A percentile compares a stretch with the other conserved stretches of the same genome.
These are phyloP conservation scores for Candida buenavistaensis DNA, from an alignment of 1,139 yeast species.

Conservation along the genomic window DNA sequence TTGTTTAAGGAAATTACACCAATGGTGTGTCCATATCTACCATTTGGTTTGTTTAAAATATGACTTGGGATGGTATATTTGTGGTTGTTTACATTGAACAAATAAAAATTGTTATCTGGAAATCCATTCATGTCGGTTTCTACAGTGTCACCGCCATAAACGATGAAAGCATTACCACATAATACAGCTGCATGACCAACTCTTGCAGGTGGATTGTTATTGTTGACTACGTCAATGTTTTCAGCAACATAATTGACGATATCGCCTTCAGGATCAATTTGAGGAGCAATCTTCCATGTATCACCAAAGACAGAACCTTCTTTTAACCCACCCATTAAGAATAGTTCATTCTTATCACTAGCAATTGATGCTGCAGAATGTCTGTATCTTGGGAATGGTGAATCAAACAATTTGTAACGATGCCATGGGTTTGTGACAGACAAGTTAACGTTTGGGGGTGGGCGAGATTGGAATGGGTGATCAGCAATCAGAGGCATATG, in stretches of 20 bases:
- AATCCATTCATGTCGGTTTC: slow-evolving; percentile 78
- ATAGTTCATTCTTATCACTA: slow-evolving; percentile 80
- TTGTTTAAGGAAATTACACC: slow-evolving; percentile 60
- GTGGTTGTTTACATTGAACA: slow-evolving; percentile 84
- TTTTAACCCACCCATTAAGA: slow-evolving; percentile 92
- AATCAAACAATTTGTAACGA: slow-evolving; percentile 63
- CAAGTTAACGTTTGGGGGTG: slow-evolving; percentile 10
- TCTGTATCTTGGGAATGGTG: slow-evolving; percentile 93
- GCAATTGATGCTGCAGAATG: slow-evolving; percentile 80
- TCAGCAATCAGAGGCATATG: slow-evolving; percentile 10
- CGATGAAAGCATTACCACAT: slow-evolving; percentile 92
- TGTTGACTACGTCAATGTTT: slow-evolving; percentile 56
- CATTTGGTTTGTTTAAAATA: slow-evolving; percentile 78
- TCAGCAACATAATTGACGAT: slow-evolving; percentile 51
- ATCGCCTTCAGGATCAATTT: slow-evolving; percentile 22
- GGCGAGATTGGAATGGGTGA: slow-evolving; percentile 6
- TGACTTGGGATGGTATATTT: slow-evolving; percentile 92
- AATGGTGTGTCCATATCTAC: slow-evolving; percentile 91
- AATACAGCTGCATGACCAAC: slow-evolving; percentile 94
- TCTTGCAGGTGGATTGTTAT: slow-evolving; percentile 79
- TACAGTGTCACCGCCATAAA: slow-evolving; percentile 95
- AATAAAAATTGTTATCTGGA: slow-evolving; percentile 84
- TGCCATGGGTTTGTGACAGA: slow-evolving; percentile 67
- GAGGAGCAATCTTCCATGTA: slow-evolving; percentile 75
- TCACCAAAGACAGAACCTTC: slow-evolving; percentile 94